Evolutionary conservation across 352 stramenopile species (phyloP).

Genomic region (Aphanomyces astaci): DNA sequence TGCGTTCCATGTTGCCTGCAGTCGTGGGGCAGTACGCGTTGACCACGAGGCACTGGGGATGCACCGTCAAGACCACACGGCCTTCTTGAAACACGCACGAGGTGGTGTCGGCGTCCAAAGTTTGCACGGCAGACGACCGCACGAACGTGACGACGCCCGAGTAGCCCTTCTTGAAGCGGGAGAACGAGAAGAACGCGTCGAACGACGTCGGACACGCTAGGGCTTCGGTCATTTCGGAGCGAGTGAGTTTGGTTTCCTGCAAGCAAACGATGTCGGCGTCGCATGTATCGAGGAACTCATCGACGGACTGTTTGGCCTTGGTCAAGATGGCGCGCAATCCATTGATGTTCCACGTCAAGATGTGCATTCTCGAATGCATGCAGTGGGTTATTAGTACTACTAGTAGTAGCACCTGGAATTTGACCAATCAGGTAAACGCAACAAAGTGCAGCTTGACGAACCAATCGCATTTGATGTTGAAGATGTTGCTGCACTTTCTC

Average conservation of each 20-base stretch:
- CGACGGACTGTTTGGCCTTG: slow-evolving; percentile 7
- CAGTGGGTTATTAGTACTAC: neutral
- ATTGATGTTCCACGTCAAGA: slow-evolving; percentile 85
- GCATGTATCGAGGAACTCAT: slow-evolving; percentile 44
- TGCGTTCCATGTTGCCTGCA: slow-evolving; percentile 56
- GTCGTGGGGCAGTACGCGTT: slow-evolving; percentile 85
- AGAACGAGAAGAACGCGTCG: slow-evolving; percentile 83
- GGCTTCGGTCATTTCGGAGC: slow-evolving; percentile 69
- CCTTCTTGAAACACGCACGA: slow-evolving; percentile 40
- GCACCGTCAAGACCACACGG: slow-evolving; percentile 80
- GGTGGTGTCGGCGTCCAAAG: slow-evolving; percentile 40
- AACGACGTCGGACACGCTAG: slow-evolving; percentile 63
- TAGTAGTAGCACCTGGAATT: no score
- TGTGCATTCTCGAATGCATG: neutral
- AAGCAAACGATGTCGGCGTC: slow-evolving; percentile 71
- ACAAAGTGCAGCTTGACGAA: no score
- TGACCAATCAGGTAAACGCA: neutral
- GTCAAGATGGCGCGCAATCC: slow-evolving; percentile 68
- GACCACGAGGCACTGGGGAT: slow-evolving; percentile 79
- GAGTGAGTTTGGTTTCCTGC: slow-evolving; percentile 82
- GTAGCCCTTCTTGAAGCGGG: slow-evolving; percentile 50
- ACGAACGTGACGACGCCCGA: slow-evolving; percentile 73
- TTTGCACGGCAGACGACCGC: slow-evolving; percentile 38
- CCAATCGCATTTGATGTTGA: no score
- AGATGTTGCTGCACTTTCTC: no score